Conservation (phyloP, 164 flowering plant genomes). For the Vitis labrusca region DNA sequence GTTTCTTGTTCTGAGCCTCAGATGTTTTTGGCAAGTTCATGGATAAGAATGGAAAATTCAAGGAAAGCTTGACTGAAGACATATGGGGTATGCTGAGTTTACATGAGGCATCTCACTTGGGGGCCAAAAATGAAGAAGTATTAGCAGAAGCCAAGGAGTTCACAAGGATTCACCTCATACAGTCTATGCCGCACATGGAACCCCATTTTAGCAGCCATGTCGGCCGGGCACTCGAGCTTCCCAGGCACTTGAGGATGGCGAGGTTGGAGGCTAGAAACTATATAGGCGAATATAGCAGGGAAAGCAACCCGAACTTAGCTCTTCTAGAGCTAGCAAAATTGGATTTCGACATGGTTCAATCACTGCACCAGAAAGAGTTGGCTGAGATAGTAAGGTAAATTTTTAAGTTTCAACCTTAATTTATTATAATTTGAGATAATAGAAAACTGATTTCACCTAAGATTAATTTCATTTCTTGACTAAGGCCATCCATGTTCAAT, state of each 20-base stretch:
- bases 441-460: too few relatives aligned
- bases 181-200: not conserved
- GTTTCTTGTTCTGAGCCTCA: not conserved
- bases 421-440: not conserved
- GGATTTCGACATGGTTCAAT: constrained; percentile 30
- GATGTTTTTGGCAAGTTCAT: constrained; percentile 26
- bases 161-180: constrained; percentile 11
- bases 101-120: constrained; percentile 32
- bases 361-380: constrained; percentile 23
- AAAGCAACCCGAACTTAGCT: not conserved
- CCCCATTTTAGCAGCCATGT: not conserved
- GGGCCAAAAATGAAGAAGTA: constrained; percentile 19
- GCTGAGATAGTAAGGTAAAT: constrained; percentile 23
- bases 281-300: constrained; percentile 15
- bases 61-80: constrained; percentile 19
- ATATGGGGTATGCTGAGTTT: constrained; percentile 27
- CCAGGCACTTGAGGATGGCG: constrained; percentile 24
- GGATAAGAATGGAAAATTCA: constrained; percentile 18
- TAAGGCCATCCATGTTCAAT: not conserved
- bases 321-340: constrained; percentile 27
- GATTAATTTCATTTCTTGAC: constrained; percentile 1
- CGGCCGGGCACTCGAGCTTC: constrained; percentile 19
- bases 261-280: constrained; percentile 31
- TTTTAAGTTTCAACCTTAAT: too few relatives aligned
- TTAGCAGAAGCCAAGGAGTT: constrained; percentile 26